These are phyloP conservation scores for Globisporangium cystogenes DNA, from an alignment of 352 stramenopile species.

Conservation along the genomic window DNA sequence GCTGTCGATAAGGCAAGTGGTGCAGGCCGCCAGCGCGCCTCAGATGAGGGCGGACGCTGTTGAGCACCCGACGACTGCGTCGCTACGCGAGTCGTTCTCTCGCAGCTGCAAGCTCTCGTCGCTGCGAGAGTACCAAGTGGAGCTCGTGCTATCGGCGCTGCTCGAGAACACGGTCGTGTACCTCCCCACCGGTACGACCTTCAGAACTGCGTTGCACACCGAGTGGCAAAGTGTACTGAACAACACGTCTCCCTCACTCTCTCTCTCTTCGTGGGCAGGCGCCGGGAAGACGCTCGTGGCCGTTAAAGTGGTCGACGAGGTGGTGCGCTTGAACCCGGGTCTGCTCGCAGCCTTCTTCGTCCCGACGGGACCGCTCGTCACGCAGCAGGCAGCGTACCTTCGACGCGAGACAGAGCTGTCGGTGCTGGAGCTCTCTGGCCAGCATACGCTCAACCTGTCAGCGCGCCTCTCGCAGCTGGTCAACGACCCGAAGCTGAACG, in stretches of 20 bases:
- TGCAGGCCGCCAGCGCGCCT: not conserved
- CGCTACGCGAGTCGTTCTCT: conserved; percentile 24
- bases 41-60: not conserved
- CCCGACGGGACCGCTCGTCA: conserved; percentile 66
- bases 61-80: conserved; percentile 22
- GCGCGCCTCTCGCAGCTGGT: conserved; percentile 11
- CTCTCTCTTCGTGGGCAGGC: conserved; percentile 11
- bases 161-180: conserved; percentile 81
- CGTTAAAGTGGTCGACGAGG: conserved; percentile 64
- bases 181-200: conserved; percentile 43
- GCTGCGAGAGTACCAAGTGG: conserved; percentile 61
- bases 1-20: not conserved
- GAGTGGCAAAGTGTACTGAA: not conserved
- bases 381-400: conserved; percentile 66
- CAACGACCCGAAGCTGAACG: conserved; percentile 25
- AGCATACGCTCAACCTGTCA: conserved; percentile 22
- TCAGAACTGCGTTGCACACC: not conserved
- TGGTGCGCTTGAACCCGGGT: conserved; percentile 51
- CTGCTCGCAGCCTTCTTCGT: conserved; percentile 66
- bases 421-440: conserved; percentile 51
- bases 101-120: conserved; percentile 35
- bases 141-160: conserved; percentile 58
- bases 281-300: conserved; percentile 74
- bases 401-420: conserved; percentile 55
- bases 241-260: not conserved